Percentiles rank a stretch among this genome's conserved stretches.
These are phyloP conservation scores for Exophiala sp. DNA, from an alignment of 2,329 filamentous ascomycete species.

Conservation along the genomic window DNA sequence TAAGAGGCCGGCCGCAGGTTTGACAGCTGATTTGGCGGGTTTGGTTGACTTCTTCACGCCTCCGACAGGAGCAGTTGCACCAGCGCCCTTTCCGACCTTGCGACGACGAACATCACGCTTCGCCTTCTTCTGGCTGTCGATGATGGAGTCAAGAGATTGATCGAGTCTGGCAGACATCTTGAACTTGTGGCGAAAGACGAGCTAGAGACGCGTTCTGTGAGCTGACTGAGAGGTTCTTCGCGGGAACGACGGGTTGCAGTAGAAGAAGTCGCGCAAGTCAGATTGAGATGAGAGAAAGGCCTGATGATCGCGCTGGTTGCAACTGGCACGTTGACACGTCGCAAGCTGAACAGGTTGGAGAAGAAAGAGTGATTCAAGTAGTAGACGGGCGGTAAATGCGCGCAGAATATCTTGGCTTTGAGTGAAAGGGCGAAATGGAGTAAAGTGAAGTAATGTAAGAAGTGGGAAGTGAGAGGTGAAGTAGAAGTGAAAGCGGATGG, in stretches of 20 bases:
- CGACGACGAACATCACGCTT: conserved; percentile 45
- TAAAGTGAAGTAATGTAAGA: not conserved
- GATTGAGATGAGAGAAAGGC: conserved; percentile 2
- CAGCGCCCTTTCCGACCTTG: conserved; percentile 36
- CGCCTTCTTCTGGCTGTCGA: conserved; percentile 64
- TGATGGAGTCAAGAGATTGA: conserved; percentile 94
- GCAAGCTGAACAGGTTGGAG: not conserved
- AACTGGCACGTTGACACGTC: not conserved
- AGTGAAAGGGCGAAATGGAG: not conserved
- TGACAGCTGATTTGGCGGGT: conserved; percentile 38
- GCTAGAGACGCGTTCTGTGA: conserved; percentile 17
- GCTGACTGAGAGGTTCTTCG: too few relatives aligned
- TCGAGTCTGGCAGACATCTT: conserved; percentile 93
- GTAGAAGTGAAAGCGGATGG: not conserved
- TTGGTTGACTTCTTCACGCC: conserved; percentile 75
- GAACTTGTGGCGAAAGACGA: conserved; percentile 18
- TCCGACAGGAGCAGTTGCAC: conserved; percentile 62
- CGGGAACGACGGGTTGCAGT: too few relatives aligned
- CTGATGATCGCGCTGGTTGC: not conserved
- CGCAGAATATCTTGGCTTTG: not conserved
- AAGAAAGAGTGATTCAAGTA: not conserved
- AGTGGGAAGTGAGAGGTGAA: too few relatives aligned
- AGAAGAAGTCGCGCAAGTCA: conserved; percentile 6
- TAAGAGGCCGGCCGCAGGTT: conserved; percentile 56
- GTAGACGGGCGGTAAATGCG: not conserved